phyloP scores from a whole-genome alignment of 164 flowering plant species.

The Hamamelis virginiana region DNA sequence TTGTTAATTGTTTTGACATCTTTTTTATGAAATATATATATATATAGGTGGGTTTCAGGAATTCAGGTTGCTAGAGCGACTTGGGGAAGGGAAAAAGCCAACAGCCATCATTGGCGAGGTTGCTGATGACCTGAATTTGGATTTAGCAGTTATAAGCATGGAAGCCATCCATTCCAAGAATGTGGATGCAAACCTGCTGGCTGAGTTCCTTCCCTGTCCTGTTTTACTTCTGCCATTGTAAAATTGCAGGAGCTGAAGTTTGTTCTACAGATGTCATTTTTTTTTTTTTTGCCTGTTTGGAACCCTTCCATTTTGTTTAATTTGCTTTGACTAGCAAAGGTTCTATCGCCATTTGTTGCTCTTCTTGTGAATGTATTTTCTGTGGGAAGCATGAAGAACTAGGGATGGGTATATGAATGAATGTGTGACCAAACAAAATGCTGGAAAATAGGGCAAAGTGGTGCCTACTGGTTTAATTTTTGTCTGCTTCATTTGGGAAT shows the following conservation, averaged over 20 bases:
- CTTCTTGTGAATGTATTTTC: no score
- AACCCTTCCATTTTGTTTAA: no score
- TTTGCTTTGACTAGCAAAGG: no score
- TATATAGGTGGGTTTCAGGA: conserved; percentile 92
- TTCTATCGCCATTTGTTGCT: no score
- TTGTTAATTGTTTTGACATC: not conserved
- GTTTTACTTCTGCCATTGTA: conserved; percentile 80
- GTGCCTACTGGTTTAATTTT: no score
- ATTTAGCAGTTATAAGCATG: conserved; percentile 91
- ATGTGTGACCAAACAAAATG: no score
- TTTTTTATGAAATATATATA: not conserved
- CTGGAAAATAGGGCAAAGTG: no score
- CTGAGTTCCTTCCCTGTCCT: conserved; percentile 97
- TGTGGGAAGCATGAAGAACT: no score
- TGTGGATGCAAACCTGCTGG: conserved; percentile 91
- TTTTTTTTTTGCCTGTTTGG: no score
- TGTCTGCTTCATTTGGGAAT: no score
- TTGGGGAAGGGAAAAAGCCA: conserved; percentile 84
- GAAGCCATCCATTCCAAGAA: conserved; percentile 96
- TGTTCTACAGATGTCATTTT: no score
- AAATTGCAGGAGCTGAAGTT: not conserved
- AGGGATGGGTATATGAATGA: no score
- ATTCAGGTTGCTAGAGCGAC: conserved; percentile 74
- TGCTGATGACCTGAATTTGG: conserved; percentile 86
- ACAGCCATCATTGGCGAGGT: conserved; percentile 97